Evolutionary conservation across 306 rosid species (phyloP).

Genomic region (Rosa chinensis): DNA sequence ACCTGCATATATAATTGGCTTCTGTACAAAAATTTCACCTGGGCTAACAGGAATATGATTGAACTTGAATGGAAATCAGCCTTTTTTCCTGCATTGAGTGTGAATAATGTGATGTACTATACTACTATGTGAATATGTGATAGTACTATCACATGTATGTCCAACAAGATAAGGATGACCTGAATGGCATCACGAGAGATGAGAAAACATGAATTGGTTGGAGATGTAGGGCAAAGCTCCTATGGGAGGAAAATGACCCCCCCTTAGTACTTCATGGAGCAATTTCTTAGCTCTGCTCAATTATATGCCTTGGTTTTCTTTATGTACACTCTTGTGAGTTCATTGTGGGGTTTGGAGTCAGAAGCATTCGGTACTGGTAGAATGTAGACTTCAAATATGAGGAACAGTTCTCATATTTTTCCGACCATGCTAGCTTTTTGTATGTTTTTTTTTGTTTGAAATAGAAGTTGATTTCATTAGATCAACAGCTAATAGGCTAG

Average conservation of each 20-base stretch:
- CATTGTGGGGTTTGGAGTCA: background rate
- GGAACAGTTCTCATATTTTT: background rate
- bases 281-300: conserved; percentile 1
- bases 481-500: too few relatives aligned
- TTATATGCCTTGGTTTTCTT: background rate
- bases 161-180: background rate
- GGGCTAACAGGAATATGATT: too few relatives aligned
- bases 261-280: background rate
- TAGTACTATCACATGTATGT: too few relatives aligned
- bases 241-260: conserved; percentile 14
- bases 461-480: too few relatives aligned
- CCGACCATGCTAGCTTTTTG: too few relatives aligned
- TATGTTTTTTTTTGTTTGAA: too few relatives aligned
- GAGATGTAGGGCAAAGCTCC: conserved; percentile 4
- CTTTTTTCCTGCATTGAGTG: too few relatives aligned
- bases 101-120: too few relatives aligned
- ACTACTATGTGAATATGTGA: too few relatives aligned
- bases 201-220: background rate
- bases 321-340: background rate
- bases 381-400: background rate
- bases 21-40: too few relatives aligned
- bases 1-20: too few relatives aligned
- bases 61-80: too few relatives aligned
- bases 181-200: background rate
- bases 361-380: background rate